Percentiles rank a stretch among this genome's conserved stretches.
Conservation (phyloP, 441 rosid genomes). For the Gossypium gossypioides region DNA sequence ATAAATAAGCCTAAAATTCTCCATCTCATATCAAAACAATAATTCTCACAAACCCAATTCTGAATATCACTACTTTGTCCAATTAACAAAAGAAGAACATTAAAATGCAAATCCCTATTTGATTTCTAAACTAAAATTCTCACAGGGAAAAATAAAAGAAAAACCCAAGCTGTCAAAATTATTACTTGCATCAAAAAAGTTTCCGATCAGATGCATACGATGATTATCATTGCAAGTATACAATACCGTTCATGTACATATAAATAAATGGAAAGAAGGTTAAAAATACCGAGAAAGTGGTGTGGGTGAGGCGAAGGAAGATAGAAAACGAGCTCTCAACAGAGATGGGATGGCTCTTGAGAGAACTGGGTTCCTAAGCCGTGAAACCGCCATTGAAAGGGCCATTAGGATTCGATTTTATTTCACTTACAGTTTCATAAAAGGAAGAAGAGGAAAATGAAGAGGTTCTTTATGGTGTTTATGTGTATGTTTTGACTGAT, state of each 20-base stretch:
- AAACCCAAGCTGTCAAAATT: background rate
- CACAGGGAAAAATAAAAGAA: background rate
- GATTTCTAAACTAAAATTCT: background rate
- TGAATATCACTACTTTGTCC: background rate
- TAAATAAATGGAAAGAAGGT: background rate
- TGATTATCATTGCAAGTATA: background rate
- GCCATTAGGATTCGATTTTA: constrained; percentile 3
- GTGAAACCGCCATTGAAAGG: constrained; percentile 66
- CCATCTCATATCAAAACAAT: background rate
- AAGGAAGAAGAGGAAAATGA: background rate
- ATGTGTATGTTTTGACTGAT: background rate
- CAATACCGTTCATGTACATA: background rate
- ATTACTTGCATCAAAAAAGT: constrained; percentile 1
- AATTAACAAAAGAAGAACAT: background rate
- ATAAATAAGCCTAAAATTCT: background rate
- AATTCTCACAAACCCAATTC: background rate
- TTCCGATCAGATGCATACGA: background rate
- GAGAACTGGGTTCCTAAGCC: constrained; percentile 61
- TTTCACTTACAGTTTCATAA: background rate
- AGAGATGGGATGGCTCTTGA: constrained; percentile 49
- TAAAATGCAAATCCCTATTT: background rate
- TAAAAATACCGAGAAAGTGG: constrained; percentile 41
- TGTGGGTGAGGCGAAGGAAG: constrained; percentile 34
- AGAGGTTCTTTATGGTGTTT: background rate
- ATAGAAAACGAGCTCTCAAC: constrained; percentile 55